Base-by-base conservation (phyloP, 768 basidiomycete genomes). In the Auricularia auricula-judae region DNA sequence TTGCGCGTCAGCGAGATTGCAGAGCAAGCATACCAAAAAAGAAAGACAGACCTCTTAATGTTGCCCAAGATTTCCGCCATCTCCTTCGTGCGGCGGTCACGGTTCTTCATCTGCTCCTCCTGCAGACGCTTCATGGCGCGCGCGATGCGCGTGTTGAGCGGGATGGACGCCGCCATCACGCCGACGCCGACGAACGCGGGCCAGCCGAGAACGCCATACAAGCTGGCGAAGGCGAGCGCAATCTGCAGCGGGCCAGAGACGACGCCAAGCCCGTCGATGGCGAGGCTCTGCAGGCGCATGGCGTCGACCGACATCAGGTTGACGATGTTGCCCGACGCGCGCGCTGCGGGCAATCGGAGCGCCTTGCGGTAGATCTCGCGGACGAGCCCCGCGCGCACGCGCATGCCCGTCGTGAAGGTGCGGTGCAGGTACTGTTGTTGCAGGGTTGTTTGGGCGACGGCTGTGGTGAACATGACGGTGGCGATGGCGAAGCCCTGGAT, bases 61-160 rank as follows among this genome's bases (percentile, higher is more conserved):
- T 96, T 98, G 65, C 85, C 82, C 5, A 98, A 77, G n/a, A 98
- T 79, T 75, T 98, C 95, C 68, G 84, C 93, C 95, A 98, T 97
- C 56, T 95, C 76, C 51, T 87, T 78, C 7, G 90, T 92, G 39
- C 91, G 82, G 68, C 84, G 81, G 71, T 95, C 94, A 66, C 93
- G 83, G 74, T 89, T 92, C 74, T 93, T 93, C 96, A 98, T 98
- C 74, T 98, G 93, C 68, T 85, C 70, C 67, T 89, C 83, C 71
- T 97, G 92, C 79, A 96, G 84, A 43, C 73, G 79, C 72, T 91
- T 91, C 61, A 90, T 71, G 62, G 82, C 76, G 3, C 84, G 71
- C 1, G 93, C 92, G 64, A 93, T 87, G 54, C 78, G 70, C 0
- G 88, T 88, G 66, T 88, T 91, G 61, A 91, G 68, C 2, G 90